Evolutionary conservation across 768 basidiomycete species (phyloP), one percentile per base, ranked within the genome.

Genomic region (Mycena venus): DNA sequence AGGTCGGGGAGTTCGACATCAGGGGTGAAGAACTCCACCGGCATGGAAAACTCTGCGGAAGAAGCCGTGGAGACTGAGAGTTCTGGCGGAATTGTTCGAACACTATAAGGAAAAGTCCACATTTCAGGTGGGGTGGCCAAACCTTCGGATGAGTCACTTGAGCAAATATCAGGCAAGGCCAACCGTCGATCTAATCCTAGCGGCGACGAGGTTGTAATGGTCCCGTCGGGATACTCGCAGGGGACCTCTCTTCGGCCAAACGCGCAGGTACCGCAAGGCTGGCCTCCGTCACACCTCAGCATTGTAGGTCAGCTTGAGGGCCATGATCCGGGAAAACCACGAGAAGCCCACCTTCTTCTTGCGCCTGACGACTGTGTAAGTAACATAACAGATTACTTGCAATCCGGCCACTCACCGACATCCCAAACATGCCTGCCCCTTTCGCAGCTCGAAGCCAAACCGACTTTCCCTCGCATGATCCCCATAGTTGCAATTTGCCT

Each of bases 381-480:
- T 12, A n/a, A 51, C 6, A 1, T 1, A 44, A 44, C 19, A n/a
- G n/a, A n/a, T n/a, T n/a, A 10, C 11, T 27, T 31, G 4, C 11
- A 12, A 15, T 10, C 0, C 32, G 3, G 21, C 7, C 12, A 40
- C 74, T 55, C 31, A 75, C 74, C 74, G 63, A 63, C 74, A 75
- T 21, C 42, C 53, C 19, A 75, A 7, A 70, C 74, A 75, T n/a
- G 74, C 74, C 11, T 49, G 56, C 4, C 69, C 74, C 12, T 70
- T 70, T 0, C 65, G 53, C 25, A 75, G 44, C 32, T 75, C 63
- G 3, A 36, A 5, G 7, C 32, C 25, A 56, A 34, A 34, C 25
- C 29, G n/a, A 9, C 59, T 63, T 12, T 62, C 32, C 62, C 29
- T 47, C 8, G 23, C 27, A n/a, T 60, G 49, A 27, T 38, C 58